Base-by-base conservation (phyloP, 2,329 filamentous ascomycete genomes). In the Paraphaeosphaeria minitans region DNA sequence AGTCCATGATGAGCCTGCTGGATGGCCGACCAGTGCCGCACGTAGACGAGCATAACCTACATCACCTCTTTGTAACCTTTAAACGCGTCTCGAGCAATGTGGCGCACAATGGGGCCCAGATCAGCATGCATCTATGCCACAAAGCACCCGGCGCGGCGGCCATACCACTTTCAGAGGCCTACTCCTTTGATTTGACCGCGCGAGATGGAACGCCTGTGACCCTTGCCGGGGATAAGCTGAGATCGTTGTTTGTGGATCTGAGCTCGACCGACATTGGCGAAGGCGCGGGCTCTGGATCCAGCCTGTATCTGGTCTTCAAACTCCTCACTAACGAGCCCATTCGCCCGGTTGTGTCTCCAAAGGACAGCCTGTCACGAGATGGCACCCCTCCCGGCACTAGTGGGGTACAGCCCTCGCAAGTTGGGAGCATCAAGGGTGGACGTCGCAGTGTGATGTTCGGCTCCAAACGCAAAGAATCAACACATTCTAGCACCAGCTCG, bases 1-100 rank as follows among this genome's bases (percentile, higher is more conserved):
- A 99, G 79, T 96, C 95, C 4, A 87, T 93, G 72, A 99, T 99
- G 95, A 96, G 93, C 76, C 84, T 98, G 69, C 82, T 99, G 47
- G 89, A 97, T 58, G 89, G 91, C 66, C 87, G 89, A n/a, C 93
- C 93, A 0, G 85, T 86, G 21, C 82, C 86, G 4, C 81, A 85
- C 10, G 78, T 86, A 16, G 93, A 90, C 66, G 82, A 92, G 66
- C 84, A 89, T 51, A 88, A 91, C 37, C 80, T 96, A 54, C 91
- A 97, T 72, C 89, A 98, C 67, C 78, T 96, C 5, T 82, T 96
- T 58, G 85, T 97, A 31, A 92, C 96, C 67, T 84, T 98, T 60
- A 93, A 90, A 69, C 89, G 89, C 9, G 89, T 97, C 62, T 87
- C 89, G 0, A 92, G 92, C 14, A 86, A 89, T 35, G 87, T 90